These are phyloP conservation scores for Triticum aestivum DNA, from an alignment of 176 grass and related monocot genomes.

Conservation along the genomic window IWGSC_CS_RefSeq_v2.1 NC_057807.1:600908884-600909383, in stretches of 20 bases:
- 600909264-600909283: neutral
- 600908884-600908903: constrained; percentile 5
- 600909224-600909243: neutral
- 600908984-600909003: neutral
- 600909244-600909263: neutral
- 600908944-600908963: neutral
- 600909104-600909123: no score
- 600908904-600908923: neutral
- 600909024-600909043: neutral
- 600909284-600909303: neutral
- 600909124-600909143: no score
- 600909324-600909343: neutral
- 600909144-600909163: neutral
- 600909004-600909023: neutral
- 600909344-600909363: neutral
- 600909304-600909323: neutral
- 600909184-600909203: no score
- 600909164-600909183: neutral
- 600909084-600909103: neutral
- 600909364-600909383: neutral
- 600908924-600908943: neutral
- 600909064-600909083: neutral
- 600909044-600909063: neutral
- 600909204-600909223: neutral
- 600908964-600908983: neutral